phyloP scores from a whole-genome alignment of 768 basidiomycete species.

The Harrya chromipes region DNA sequence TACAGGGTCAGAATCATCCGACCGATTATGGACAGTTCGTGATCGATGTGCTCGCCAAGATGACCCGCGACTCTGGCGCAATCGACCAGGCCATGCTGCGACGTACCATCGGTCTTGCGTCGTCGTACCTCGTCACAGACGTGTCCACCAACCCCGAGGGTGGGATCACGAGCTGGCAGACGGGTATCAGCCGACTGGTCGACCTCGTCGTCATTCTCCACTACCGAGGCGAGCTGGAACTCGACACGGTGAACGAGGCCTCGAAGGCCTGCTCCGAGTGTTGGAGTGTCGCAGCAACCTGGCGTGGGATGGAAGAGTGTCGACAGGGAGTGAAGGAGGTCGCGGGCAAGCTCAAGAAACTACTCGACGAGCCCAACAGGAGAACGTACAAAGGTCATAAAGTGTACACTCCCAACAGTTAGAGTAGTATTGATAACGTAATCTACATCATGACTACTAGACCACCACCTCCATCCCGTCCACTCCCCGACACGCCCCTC shows the following conservation, averaged over 20 bases:
- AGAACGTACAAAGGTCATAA: slow-evolving; percentile 32
- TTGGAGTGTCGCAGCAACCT: slow-evolving; percentile 69
- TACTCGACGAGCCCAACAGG: slow-evolving; percentile 36
- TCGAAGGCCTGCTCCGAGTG: slow-evolving; percentile 67
- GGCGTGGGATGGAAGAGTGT: slow-evolving; percentile 64
- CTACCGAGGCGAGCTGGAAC: slow-evolving; percentile 59
- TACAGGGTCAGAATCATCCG: slow-evolving; percentile 35
- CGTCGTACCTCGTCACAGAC: slow-evolving; percentile 79
- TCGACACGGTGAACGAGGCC: slow-evolving; percentile 73
- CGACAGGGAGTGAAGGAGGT: slow-evolving; percentile 59
- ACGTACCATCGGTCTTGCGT: slow-evolving; percentile 64
- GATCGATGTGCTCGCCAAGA: slow-evolving; percentile 49
- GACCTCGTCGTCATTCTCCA: slow-evolving; percentile 76
- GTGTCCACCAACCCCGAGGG: slow-evolving; percentile 54
- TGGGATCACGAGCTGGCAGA: slow-evolving; percentile 61
- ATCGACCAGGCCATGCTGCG: slow-evolving; percentile 64
- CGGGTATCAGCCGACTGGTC: slow-evolving; percentile 64
- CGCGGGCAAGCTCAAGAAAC: slow-evolving; percentile 56
- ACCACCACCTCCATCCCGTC: slow-evolving; percentile 2
- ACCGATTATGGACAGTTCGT: slow-evolving; percentile 66
- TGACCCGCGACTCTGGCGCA: slow-evolving; percentile 41
- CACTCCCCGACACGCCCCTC: slow-evolving; percentile 34
- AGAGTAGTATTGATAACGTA: slow-evolving; percentile 7
- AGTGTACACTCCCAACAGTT: slow-evolving; percentile 29
- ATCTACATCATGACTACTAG: background rate